Evolutionary conservation across 192 early-diverging fungal species (phyloP).

Genomic region (Backusella luteola): DNA sequence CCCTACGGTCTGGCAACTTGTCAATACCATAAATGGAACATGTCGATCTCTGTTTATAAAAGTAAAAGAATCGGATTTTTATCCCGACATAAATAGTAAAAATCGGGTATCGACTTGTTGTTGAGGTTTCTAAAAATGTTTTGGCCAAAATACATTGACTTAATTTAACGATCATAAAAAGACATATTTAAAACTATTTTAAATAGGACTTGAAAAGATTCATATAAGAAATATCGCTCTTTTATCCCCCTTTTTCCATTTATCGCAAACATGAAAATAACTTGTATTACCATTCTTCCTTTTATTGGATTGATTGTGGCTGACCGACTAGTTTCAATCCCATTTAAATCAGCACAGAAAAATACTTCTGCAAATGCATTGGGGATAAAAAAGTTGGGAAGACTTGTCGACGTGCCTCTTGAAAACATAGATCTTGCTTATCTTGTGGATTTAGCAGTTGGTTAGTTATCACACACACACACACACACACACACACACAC

Average conservation of each 20-base stretch:
- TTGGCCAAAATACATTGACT: too few species aligned
- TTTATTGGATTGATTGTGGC: neutral
- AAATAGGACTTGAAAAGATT: neutral
- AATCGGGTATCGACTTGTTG: neutral
- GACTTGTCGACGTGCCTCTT: neutral
- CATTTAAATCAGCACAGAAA: neutral
- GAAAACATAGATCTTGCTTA: constrained; percentile 24
- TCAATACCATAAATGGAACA: neutral
- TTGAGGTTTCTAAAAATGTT: too few species aligned
- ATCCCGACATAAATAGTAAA: neutral
- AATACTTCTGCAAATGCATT: neutral
- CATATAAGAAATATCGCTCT: neutral
- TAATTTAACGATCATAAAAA: too few species aligned
- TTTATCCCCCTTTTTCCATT: neutral
- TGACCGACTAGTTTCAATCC: neutral
- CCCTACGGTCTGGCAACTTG: too few species aligned
- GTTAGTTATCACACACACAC: neutral
- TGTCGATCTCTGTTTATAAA: neutral
- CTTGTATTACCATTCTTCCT: neutral
- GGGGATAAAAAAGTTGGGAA: neutral
- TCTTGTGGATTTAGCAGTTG: constrained; percentile 20
- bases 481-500: too few species aligned
- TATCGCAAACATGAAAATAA: neutral
- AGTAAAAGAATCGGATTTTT: neutral
- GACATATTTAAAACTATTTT: neutral